Conservation (phyloP, 2,329 filamentous ascomycete genomes). For the Grosmannia penicillata region DNA sequence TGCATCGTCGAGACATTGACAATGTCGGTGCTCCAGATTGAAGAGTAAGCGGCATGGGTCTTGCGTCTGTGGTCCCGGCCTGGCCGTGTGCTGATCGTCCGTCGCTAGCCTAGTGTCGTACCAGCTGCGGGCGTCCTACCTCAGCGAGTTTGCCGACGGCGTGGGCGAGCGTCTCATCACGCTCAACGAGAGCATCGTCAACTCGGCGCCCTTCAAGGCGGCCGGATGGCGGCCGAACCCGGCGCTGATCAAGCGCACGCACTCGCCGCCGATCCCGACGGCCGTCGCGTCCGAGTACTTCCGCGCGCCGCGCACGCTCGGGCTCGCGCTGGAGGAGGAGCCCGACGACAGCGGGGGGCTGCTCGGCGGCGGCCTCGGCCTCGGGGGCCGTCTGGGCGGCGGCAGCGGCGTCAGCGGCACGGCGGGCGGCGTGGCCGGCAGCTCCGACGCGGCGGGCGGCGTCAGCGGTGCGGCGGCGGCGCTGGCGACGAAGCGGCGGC, state of each 20-base stretch:
- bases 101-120: constrained; percentile 62
- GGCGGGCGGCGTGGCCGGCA: not conserved
- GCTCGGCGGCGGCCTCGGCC: constrained; percentile 26
- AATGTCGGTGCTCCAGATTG: constrained; percentile 30
- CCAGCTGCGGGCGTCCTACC: constrained; percentile 66
- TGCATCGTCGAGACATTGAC: no score
- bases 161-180: constrained; percentile 75
- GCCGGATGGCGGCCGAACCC: constrained; percentile 67
- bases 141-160: constrained; percentile 67
- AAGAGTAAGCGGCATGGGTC: constrained; percentile 22
- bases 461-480: not conserved
- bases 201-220: constrained; percentile 67
- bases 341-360: constrained; percentile 61
- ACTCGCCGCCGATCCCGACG: constrained; percentile 75
- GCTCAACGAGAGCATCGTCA: constrained; percentile 64
- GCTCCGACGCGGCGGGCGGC: not conserved
- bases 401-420: not conserved
- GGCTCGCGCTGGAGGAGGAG: constrained; percentile 53
- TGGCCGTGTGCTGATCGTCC: not conserved
- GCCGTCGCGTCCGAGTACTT: constrained; percentile 76
- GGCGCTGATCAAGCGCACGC: constrained; percentile 64
- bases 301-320: constrained; percentile 49
- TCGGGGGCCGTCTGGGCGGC: not conserved
- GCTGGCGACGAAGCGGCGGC: constrained; percentile 38
- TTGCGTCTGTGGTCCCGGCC: not conserved